Percentiles rank a stretch among this genome's conserved stretches.
phyloP scores from a whole-genome alignment of 2,329 filamentous ascomycete genomes.

The Phialocephala subalpina region DNA sequence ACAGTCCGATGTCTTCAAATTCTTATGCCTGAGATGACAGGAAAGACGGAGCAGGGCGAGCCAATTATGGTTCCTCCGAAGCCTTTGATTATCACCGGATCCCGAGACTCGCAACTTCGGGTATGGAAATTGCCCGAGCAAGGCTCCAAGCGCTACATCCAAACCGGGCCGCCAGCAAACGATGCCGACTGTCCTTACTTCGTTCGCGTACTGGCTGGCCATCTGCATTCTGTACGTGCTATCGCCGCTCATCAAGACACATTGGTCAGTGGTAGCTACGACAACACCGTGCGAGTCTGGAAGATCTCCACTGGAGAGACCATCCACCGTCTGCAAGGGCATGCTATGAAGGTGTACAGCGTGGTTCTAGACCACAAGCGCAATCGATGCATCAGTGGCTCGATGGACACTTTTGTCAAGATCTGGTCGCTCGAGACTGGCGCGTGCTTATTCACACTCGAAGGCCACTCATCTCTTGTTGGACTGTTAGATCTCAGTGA shows the following conservation, averaged over 20 bases:
- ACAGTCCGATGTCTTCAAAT: slow-evolving; percentile 97
- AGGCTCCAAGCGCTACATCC: slow-evolving; percentile 79
- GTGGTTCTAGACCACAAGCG: slow-evolving; percentile 92
- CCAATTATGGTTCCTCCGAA: slow-evolving; percentile 91
- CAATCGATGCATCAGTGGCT: slow-evolving; percentile 95
- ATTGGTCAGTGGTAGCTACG: slow-evolving; percentile 96
- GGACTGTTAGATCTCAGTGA: slow-evolving; percentile 89
- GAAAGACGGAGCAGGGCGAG: slow-evolving; percentile 73
- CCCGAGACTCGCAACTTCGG: slow-evolving; percentile 89
- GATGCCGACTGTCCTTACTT: slow-evolving; percentile 93
- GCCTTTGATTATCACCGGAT: slow-evolving; percentile 96
- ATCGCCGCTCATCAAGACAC: slow-evolving; percentile 96
- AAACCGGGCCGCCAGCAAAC: slow-evolving; percentile 77
- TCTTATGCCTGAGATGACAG: slow-evolving; percentile 83
- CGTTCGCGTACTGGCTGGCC: slow-evolving; percentile 84
- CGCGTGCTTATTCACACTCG: slow-evolving; percentile 84
- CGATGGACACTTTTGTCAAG: slow-evolving; percentile 98
- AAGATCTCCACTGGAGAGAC: slow-evolving; percentile 94
- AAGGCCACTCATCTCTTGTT: slow-evolving; percentile 92
- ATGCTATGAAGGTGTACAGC: slow-evolving; percentile 94
- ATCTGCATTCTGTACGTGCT: slow-evolving; percentile 92
- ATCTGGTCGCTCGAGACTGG: slow-evolving; percentile 96
- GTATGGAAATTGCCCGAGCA: slow-evolving; percentile 93
- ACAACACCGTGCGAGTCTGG: slow-evolving; percentile 95
- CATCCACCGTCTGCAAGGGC: slow-evolving; percentile 83